Evolutionary conservation across 2,329 filamentous ascomycete genomes (phyloP).

Genomic region (Exophiala dermatitidis): DNA sequence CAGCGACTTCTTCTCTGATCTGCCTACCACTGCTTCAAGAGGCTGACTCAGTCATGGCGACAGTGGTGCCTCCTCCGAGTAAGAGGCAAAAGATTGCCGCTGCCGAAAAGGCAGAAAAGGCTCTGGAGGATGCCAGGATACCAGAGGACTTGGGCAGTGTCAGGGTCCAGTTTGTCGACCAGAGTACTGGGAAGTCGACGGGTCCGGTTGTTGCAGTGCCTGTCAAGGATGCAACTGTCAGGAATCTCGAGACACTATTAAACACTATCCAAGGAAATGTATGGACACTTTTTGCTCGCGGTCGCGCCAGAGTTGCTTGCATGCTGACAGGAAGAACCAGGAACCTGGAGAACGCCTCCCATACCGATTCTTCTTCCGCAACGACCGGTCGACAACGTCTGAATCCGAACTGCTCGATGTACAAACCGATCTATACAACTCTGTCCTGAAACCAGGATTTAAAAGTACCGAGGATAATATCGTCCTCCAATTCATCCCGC

Average conservation of each 20-base stretch:
- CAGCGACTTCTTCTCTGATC: background rate
- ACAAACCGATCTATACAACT: slow-evolving; percentile 44
- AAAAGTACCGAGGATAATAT: slow-evolving; percentile 56
- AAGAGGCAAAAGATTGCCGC: slow-evolving; percentile 78
- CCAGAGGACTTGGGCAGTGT: slow-evolving; percentile 66
- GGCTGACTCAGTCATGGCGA: slow-evolving; percentile 55
- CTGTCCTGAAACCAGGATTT: slow-evolving; percentile 44
- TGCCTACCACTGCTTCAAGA: background rate
- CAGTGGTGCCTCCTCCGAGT: slow-evolving; percentile 71
- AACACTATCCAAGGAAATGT: slow-evolving; percentile 77
- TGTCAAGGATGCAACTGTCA: slow-evolving; percentile 75
- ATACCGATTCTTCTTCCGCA: slow-evolving; percentile 58
- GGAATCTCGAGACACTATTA: slow-evolving; percentile 78
- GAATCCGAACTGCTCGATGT: slow-evolving; percentile 40
- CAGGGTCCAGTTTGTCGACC: slow-evolving; percentile 81
- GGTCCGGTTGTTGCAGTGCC: slow-evolving; percentile 68
- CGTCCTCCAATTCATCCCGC: slow-evolving; percentile 62
- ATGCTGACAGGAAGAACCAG: slow-evolving; percentile 30
- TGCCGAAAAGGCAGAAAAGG: slow-evolving; percentile 61
- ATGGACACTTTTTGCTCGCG: slow-evolving; percentile 28
- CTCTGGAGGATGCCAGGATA: slow-evolving; percentile 64
- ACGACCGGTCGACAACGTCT: slow-evolving; percentile 28
- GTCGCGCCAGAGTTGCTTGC: slow-evolving; percentile 3
- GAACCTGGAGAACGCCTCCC: slow-evolving; percentile 57
- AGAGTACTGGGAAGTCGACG: slow-evolving; percentile 61